Evolutionary conservation across 306 rosid species (phyloP).

Genomic region (barrel medic (Medicago truncatula)): DNA sequence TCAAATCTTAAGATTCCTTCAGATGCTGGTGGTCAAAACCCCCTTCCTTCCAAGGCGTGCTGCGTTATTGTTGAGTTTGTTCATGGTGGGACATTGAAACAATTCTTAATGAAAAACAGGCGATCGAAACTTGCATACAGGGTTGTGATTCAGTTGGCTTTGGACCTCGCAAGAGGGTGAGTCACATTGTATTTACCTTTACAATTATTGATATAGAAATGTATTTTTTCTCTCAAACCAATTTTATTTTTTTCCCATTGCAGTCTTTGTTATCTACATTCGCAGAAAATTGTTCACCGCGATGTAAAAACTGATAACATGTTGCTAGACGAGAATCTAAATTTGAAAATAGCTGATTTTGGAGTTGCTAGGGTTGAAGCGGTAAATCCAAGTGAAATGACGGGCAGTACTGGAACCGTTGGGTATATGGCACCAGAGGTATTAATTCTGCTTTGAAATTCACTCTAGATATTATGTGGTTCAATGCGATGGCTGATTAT

Average conservation of each 20-base stretch:
- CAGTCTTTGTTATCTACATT: constrained; percentile 83
- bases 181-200: constrained; percentile 27
- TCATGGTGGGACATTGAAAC: constrained; percentile 79
- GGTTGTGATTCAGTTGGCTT: constrained; percentile 78
- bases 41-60: constrained; percentile 72
- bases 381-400: constrained; percentile 71
- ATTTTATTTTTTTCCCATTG: background rate
- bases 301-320: constrained; percentile 81
- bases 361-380: constrained; percentile 93
- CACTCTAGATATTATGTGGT: background rate
- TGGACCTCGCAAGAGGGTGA: constrained; percentile 86
- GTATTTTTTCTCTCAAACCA: background rate
- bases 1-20: constrained; percentile 68
- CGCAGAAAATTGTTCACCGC: constrained; percentile 79
- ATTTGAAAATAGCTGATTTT: constrained; percentile 81
- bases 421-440: constrained; percentile 99
- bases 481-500: background rate
- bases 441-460: background rate
- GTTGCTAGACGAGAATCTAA: constrained; percentile 58
- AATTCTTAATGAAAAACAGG: constrained; percentile 61
- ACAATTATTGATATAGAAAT: background rate
- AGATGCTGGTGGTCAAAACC: constrained; percentile 39
- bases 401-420: constrained; percentile 85
- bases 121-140: constrained; percentile 67
- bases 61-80: constrained; percentile 80